Conservation (phyloP, 192 early-diverging fungal genomes). For the Coemansia sp. region DNA sequence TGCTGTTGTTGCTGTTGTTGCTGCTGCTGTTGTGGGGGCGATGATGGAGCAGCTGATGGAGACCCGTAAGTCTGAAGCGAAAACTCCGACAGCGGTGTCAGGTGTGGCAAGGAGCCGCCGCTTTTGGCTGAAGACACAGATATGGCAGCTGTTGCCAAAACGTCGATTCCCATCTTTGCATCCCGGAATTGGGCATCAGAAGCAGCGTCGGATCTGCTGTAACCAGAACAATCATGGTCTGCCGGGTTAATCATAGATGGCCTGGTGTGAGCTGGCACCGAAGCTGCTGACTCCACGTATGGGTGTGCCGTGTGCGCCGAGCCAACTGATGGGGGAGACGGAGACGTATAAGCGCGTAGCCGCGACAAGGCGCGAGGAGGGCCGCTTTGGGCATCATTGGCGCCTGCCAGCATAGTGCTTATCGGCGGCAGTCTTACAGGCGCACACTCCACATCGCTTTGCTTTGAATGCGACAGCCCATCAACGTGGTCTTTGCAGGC, state of each 20-base stretch:
- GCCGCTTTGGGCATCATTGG: not conserved
- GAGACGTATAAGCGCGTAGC: constrained; percentile 31
- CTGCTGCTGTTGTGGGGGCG: not conserved
- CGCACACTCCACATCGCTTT: not conserved
- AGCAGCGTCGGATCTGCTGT: constrained; percentile 4
- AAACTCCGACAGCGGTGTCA: constrained; percentile 46
- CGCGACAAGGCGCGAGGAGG: not conserved
- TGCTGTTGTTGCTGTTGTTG: constrained; percentile 12
- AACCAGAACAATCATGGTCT: constrained; percentile 2
- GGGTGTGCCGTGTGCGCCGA: too few relatives aligned
- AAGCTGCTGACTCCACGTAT: not conserved
- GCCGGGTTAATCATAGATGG: not conserved
- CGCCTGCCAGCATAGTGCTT: constrained; percentile 25
- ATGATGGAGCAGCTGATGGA: constrained; percentile 10
- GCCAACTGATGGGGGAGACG: constrained; percentile 2
- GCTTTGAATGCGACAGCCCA: not conserved
- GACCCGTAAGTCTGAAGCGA: constrained; percentile 15
- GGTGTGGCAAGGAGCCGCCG: constrained; percentile 39
- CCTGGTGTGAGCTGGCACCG: not conserved
- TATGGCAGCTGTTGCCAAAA: constrained; percentile 45
- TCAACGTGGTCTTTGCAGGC: not conserved
- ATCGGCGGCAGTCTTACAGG: constrained; percentile 38
- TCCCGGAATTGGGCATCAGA: constrained; percentile 30
- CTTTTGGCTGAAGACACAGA: constrained; percentile 36
- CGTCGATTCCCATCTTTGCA: constrained; percentile 44